These are phyloP conservation scores for Ligustrum vulgare DNA, from an alignment of 257 asterid species.

Conservation along the genomic window DNA sequence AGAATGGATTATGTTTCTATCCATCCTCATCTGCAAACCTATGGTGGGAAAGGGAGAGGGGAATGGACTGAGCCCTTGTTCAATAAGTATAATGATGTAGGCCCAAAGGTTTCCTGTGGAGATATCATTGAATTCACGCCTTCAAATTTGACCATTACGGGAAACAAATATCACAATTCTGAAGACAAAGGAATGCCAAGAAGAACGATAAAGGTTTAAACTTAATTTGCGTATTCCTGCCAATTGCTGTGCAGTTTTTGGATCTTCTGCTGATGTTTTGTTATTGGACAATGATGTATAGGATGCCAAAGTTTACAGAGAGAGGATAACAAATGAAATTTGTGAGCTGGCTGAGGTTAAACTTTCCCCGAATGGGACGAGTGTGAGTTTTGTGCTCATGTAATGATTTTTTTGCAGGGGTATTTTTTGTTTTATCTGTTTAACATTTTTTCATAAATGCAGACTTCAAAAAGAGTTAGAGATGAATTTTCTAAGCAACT, in stretches of 20 bases:
- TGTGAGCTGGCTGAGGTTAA: conserved; percentile 26
- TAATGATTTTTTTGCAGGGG: not conserved
- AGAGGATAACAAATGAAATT: conserved; percentile 39
- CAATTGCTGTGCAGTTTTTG: conserved; percentile 13
- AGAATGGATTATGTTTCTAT: conserved; percentile 33
- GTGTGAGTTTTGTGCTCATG: conserved; percentile 28
- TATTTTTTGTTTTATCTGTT: not conserved
- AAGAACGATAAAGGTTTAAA: conserved; percentile 39
- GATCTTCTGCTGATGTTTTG: conserved; percentile 25
- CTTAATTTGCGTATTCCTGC: conserved; percentile 6
- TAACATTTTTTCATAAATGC: not conserved
- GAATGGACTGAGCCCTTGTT: conserved; percentile 2
- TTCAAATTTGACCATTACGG: conserved; percentile 31
- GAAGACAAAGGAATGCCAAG: conserved; percentile 34
- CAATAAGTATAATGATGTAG: not conserved
- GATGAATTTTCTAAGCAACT: conserved; percentile 40
- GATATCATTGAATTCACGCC: conserved; percentile 30
- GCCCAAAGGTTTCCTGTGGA: not conserved
- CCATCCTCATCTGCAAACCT: conserved; percentile 22
- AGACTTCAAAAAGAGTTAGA: conserved; percentile 53
- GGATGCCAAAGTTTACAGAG: conserved; percentile 41
- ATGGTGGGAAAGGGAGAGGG: not conserved
- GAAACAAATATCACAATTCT: conserved; percentile 26
- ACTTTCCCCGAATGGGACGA: conserved; percentile 29
- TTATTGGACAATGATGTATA: conserved; percentile 22